Percentiles rank a stretch among this genome's conserved stretches.
Evolutionary conservation across 2,329 filamentous ascomycete species (phyloP).

Genomic region (Xylariaceae sp.): DNA sequence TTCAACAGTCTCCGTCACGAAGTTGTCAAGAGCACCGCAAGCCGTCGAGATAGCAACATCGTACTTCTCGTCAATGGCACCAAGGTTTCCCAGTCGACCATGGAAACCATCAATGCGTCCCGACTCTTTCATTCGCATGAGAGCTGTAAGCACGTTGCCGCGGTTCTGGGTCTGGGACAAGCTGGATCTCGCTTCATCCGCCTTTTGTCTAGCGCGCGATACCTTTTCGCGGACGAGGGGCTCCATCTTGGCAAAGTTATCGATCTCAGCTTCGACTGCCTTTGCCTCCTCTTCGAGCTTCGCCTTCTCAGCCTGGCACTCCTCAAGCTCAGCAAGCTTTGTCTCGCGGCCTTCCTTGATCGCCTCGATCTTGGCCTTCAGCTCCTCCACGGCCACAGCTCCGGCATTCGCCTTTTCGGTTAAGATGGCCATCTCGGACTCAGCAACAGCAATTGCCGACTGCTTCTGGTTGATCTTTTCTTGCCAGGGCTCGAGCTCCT

Average conservation of each 20-base stretch:
- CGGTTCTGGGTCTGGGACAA: slow-evolving; percentile 86
- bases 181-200: slow-evolving; percentile 89
- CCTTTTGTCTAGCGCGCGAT: slow-evolving; percentile 86
- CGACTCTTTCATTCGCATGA: slow-evolving; percentile 94
- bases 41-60: slow-evolving; percentile 98
- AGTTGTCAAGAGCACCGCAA: slow-evolving; percentile 85
- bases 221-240: slow-evolving; percentile 77
- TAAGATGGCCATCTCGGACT: slow-evolving; percentile 89
- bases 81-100: slow-evolving; percentile 87
- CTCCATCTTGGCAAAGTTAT: slow-evolving; percentile 69
- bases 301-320: slow-evolving; percentile 66
- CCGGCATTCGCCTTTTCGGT: slow-evolving; percentile 85
- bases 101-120: slow-evolving; percentile 97
- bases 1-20: slow-evolving; percentile 94
- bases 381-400: slow-evolving; percentile 75
- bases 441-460: slow-evolving; percentile 86
- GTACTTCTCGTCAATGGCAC: slow-evolving; percentile 87
- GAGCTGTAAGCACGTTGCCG: slow-evolving; percentile 81
- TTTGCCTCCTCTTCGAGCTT: slow-evolving; percentile 69
- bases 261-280: slow-evolving; percentile 66
- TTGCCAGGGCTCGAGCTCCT: slow-evolving; percentile 91
- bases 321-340: slow-evolving; percentile 70
- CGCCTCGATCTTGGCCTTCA: slow-evolving; percentile 68
- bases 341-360: slow-evolving; percentile 66
- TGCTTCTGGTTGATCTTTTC: slow-evolving; percentile 96